Percentiles rank a stretch among this genome's conserved stretches.
These are phyloP conservation scores for Pseudopyrenochaeta lycopersici DNA, from an alignment of 2,329 filamentous ascomycete species.

Conservation along the genomic window DNA sequence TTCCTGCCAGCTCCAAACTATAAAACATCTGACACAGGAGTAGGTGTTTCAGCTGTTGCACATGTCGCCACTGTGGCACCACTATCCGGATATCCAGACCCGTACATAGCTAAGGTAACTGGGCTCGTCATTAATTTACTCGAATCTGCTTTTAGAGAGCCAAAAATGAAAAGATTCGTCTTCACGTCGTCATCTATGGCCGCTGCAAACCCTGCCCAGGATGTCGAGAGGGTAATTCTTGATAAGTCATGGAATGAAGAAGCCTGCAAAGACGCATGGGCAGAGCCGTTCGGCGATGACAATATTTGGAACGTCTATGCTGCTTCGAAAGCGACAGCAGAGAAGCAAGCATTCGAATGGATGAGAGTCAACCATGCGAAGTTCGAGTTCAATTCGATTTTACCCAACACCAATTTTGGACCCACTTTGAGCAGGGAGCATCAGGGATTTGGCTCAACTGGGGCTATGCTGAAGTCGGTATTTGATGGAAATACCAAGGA, in stretches of 20 bases:
- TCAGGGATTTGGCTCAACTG: constrained; percentile 13
- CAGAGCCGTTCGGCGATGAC: constrained; percentile 42
- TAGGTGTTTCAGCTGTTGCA: constrained; percentile 45
- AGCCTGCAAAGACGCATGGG: constrained; percentile 44
- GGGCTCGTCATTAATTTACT: neutral
- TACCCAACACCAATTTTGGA: constrained; percentile 38
- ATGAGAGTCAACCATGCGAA: constrained; percentile 50
- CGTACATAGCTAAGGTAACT: constrained; percentile 1
- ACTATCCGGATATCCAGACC: constrained; percentile 24
- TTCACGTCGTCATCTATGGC: constrained; percentile 27
- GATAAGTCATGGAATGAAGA: constrained; percentile 43
- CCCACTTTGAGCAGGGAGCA: constrained; percentile 28
- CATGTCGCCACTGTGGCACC: constrained; percentile 47
- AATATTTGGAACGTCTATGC: constrained; percentile 50
- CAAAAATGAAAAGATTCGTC: constrained; percentile 6
- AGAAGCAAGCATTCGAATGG: constrained; percentile 56
- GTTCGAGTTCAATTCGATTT: constrained; percentile 51
- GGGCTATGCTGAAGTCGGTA: neutral
- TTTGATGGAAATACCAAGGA: neutral
- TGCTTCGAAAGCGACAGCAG: constrained; percentile 54
- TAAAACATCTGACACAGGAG: no score
- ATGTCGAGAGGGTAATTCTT: constrained; percentile 41
- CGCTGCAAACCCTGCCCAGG: constrained; percentile 35
- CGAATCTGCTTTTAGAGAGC: constrained; percentile 1
- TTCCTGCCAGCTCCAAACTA: no score